Evolutionary conservation across 202 grass and related monocot genomes (phyloP), one percentile per base, ranked within the genome.

Genomic region (Zizania palustris): DNA sequence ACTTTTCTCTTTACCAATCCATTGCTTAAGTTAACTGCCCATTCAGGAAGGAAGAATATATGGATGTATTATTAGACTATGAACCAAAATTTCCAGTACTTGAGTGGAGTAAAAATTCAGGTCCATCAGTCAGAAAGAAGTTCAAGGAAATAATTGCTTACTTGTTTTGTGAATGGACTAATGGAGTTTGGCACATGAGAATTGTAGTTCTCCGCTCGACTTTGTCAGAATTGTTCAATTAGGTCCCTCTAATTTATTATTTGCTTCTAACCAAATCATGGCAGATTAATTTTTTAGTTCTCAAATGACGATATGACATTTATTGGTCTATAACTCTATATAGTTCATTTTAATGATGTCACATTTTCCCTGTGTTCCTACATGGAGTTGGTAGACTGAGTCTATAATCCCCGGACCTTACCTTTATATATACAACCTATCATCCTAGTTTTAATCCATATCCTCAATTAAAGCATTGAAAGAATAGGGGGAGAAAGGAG

Each of bases 371-470:
- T 7, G 5, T 1, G 21, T 75, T 74, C 36, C 35, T 80, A 5
- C 70, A 65, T 65, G 43, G 75, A 75, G 19, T 45, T 59, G 39
- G 70, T 83, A 63, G 65, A 84, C 70, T 18, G 11, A 80, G 75
- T 84, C 63, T 55, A 75, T 80, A 79, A 45, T 57, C 75, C 34
- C 6, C 36, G 11, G 34, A 57, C 15, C 65, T 75, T 63, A 41
- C 63, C 20, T 75, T 83, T 74, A 28, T 88, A 73, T 87, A 72
- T 70, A 78, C 63, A 45, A 6, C 42, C 76, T 42, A 45, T 45
- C 3, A 6, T 45, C 53, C 61, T 46, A n/a, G 67, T 28, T 28
- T 28, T 36, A 55, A 45, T 64, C 14, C 53, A 9, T 57, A 46
- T 28, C 28, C 28, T 73, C 22, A 34, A 38, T 50, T 18, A n/a